phyloP scores from a whole-genome alignment of 257 asterid genomes.

The Cynanchum wilfordii region DNA sequence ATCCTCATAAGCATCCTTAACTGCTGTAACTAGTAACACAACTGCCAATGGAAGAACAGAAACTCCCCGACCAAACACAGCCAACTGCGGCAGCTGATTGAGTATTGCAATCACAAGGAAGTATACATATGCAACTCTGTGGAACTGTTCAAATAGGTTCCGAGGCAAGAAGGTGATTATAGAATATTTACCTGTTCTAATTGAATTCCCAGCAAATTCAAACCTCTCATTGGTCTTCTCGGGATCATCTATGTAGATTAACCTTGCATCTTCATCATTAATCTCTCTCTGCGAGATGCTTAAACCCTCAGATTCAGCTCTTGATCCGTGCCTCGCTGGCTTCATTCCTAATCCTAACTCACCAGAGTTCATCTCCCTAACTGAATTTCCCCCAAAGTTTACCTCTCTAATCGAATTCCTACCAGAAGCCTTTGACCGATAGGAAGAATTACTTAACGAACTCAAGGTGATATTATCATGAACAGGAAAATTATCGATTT shows the following conservation, averaged over 20 bases:
- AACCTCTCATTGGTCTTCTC: conserved; percentile 56
- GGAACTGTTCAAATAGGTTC: conserved; percentile 93
- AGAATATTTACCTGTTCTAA: conserved; percentile 71
- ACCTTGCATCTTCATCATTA: conserved; percentile 80
- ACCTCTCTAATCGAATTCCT: conserved; percentile 55
- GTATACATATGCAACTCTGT: conserved; percentile 86
- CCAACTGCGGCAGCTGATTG: conserved; percentile 95
- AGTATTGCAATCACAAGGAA: conserved; percentile 89
- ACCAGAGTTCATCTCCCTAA: conserved; percentile 56
- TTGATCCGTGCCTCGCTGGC: conserved; percentile 64
- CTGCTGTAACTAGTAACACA: conserved; percentile 85
- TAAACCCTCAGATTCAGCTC: conserved; percentile 66
- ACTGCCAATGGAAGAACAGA: conserved; percentile 77
- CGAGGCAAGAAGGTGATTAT: conserved; percentile 81
- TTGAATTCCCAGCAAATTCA: conserved; percentile 66
- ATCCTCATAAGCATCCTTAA: conserved; percentile 91
- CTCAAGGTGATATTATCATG: conserved; percentile 33
- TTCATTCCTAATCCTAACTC: conserved; percentile 51
- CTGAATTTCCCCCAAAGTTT: conserved; percentile 49
- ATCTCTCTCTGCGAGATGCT: conserved; percentile 75
- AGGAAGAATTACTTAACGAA: conserved; percentile 52
- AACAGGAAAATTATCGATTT: conserved; percentile 29
- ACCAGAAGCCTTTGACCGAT: conserved; percentile 48
- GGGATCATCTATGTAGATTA: conserved; percentile 69
- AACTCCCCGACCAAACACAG: conserved; percentile 94